A percentile compares a stretch with the other conserved stretches of the same genome.
phyloP scores from a whole-genome alignment of 139 green algal genomes.

The Tetraselmis striata region DNA sequence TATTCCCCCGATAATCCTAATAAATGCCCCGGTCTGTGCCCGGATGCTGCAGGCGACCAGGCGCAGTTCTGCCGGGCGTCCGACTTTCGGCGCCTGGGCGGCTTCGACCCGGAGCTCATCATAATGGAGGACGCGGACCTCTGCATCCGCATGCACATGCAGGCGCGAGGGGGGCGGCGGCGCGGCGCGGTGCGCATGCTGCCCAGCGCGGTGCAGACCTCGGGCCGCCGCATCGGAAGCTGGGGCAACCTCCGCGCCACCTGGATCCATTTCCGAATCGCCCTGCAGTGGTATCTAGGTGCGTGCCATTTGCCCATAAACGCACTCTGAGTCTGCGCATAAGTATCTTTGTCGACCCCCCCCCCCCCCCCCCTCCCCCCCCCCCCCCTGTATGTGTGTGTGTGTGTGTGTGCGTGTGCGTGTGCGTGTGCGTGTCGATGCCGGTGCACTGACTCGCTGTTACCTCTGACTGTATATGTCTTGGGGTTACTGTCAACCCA shows the following conservation, averaged over 20 bases:
- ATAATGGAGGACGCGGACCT: constrained; percentile 83
- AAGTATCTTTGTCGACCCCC: neutral
- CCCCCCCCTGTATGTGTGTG: too few species aligned
- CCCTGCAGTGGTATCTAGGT: constrained; percentile 44
- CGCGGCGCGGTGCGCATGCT: constrained; percentile 29
- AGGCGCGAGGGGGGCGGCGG: constrained; percentile 13
- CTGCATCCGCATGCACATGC: constrained; percentile 54
- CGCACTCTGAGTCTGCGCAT: neutral
- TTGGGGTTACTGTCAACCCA: too few species aligned
- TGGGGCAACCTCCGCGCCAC: constrained; percentile 47
- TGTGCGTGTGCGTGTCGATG: too few species aligned
- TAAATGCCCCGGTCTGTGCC: too few species aligned
- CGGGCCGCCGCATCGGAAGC: constrained; percentile 48
- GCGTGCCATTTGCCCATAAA: neutral
- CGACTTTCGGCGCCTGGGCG: constrained; percentile 46
- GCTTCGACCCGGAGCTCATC: constrained; percentile 43
- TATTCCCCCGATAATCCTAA: too few species aligned
- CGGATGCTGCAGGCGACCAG: constrained; percentile 62
- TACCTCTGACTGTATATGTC: too few species aligned
- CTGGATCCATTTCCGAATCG: constrained; percentile 43
- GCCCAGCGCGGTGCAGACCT: constrained; percentile 34
- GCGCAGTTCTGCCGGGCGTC: constrained; percentile 47
- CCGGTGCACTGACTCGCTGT: too few species aligned
- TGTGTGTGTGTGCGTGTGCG: too few species aligned
- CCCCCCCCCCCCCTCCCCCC: too few species aligned